Base-by-base conservation (phyloP, 805 yeast species). In the Wickerhamiella azymoides region DNA sequence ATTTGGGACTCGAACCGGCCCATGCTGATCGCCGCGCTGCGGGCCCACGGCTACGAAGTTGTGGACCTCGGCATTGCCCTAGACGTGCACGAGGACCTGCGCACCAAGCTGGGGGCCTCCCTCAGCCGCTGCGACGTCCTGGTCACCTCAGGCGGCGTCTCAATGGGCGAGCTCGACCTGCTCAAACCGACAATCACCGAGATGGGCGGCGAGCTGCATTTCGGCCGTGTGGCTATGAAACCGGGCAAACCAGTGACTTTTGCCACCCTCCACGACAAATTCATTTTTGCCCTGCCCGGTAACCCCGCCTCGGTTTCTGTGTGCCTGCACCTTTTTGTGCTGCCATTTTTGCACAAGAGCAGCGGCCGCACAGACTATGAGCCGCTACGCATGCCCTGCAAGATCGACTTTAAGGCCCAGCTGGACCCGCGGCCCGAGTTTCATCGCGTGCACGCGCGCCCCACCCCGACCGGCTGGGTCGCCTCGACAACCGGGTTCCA, bases 161-260 rank as follows among this genome's bases (percentile, higher is more conserved):
- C 79, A 1, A 73, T 73, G 79, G 79, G 79, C 1, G 79, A 73
- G 52, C 49, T 65, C 28, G 79, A 73, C 53, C 58, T 72, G 13
- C 54, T 73, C 36, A 73, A 73, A 47, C 77, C 77, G 0, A 62
- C 68, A 0, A 69, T 73, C 19, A 72, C 70, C 47, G 54, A 66
- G 30, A 50, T 73, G 14, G 58, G 60, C 0, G 78, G 76, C 1
- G 52, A 49, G 0, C 69, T 73, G 32, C 74, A 71, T 49, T 73
- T 73, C 54, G 79, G 79, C 5, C 57, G 78, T 36, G 76, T 73
- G 6, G 66, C 66, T n/a, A 73, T 73, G 76, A 73, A 73, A 51
- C 79, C 79, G 1, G 79, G 79, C 0, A 73, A 73, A 50, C 79
- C 79, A 2, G 69, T 76, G 1, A 73, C 79, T 1, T 73, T 72